A percentile compares a stretch with the other conserved stretches of the same genome.
Evolutionary conservation across 2,329 filamentous ascomycete genomes (phyloP).

Genomic region (Neofusicoccum sp.): DNA sequence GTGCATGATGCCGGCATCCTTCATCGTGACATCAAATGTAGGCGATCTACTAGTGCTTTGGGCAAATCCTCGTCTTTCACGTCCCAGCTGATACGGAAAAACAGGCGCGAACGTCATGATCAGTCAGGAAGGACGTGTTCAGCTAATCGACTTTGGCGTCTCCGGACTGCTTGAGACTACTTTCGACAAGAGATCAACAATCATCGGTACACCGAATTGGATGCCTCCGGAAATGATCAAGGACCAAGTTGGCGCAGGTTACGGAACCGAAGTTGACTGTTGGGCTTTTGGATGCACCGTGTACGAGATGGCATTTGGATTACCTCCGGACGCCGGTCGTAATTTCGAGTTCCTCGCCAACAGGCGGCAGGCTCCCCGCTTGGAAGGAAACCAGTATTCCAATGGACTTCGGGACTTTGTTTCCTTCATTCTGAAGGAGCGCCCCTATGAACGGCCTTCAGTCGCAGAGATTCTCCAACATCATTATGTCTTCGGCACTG

Average conservation of each 20-base stretch:
- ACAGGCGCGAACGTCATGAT: conserved; percentile 73
- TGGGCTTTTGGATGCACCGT: conserved; percentile 83
- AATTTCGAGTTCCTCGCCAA: conserved; percentile 57
- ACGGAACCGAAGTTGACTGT: conserved; percentile 62
- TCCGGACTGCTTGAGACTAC: conserved; percentile 74
- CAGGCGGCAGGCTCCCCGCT: conserved; percentile 59
- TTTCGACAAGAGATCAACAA: conserved; percentile 73
- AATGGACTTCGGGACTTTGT: conserved; percentile 67
- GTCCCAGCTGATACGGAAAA: not conserved
- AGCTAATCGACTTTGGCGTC: conserved; percentile 83
- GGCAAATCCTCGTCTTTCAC: not conserved
- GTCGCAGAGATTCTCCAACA: conserved; percentile 70
- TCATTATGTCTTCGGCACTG: conserved; percentile 64
- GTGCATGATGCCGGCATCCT: conserved; percentile 66
- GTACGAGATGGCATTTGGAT: conserved; percentile 76
- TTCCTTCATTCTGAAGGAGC: conserved; percentile 68
- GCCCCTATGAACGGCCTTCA: conserved; percentile 65
- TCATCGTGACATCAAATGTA: conserved; percentile 64
- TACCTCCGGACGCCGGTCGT: conserved; percentile 53
- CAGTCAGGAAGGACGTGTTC: conserved; percentile 71
- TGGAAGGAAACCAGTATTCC: conserved; percentile 72
- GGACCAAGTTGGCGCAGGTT: conserved; percentile 40
- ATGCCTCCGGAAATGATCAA: conserved; percentile 74
- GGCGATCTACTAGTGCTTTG: conserved; percentile 1
- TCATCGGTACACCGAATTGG: conserved; percentile 82